Evolutionary conservation across 2,329 filamentous ascomycete species (phyloP).

Genomic region (Fonsecaea erecta): DNA sequence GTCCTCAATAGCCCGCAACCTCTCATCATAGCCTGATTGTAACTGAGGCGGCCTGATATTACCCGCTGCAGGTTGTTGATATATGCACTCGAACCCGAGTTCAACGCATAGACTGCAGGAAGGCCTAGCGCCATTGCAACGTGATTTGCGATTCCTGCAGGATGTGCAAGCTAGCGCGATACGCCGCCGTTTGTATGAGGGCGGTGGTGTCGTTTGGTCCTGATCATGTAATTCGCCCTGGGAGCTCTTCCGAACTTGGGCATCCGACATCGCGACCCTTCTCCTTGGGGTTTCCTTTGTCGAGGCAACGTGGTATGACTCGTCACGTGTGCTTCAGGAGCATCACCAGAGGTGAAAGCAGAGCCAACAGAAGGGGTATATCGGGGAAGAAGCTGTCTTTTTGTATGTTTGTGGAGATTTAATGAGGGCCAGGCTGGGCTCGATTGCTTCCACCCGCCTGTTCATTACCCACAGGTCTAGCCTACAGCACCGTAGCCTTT

Average conservation of each 20-base stretch:
- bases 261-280: conserved; percentile 11
- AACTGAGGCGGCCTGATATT: conserved; percentile 20
- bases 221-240: conserved; percentile 24
- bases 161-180: conserved; percentile 48
- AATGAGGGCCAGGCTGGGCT: background rate
- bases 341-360: conserved; percentile 9
- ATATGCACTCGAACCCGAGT: conserved; percentile 52
- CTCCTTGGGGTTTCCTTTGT: background rate
- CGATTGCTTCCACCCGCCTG: background rate
- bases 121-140: conserved; percentile 52
- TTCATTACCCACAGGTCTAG: background rate
- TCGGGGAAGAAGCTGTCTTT: conserved; percentile 16
- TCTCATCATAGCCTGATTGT: conserved; percentile 25
- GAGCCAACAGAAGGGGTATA: conserved; percentile 16
- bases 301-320: conserved; percentile 11
- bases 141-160: conserved; percentile 44
- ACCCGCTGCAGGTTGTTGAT: conserved; percentile 38
- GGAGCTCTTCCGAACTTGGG: conserved; percentile 19
- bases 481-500: background rate
- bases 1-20: conserved; percentile 32
- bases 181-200: conserved; percentile 44
- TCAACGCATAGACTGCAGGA: conserved; percentile 50
- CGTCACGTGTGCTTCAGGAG: conserved; percentile 18
- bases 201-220: conserved; percentile 24
- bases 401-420: conserved; percentile 7